phyloP scores from a whole-genome alignment of 805 yeast genomes.

The Naumovozyma dairenensis region DNA sequence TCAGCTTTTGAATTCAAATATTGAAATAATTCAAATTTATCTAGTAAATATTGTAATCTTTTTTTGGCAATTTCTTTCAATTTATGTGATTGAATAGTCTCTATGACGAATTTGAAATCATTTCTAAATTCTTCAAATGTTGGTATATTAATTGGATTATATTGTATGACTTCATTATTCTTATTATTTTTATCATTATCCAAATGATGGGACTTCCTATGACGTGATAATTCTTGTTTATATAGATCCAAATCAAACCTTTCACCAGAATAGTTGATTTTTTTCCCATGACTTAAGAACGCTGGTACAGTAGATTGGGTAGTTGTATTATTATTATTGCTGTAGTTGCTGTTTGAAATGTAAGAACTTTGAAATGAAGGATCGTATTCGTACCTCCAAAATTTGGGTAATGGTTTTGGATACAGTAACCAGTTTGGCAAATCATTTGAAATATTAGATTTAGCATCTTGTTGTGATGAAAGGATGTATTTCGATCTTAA shows the following conservation, averaged over 20 bases:
- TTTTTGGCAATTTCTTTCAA: constrained; percentile 17
- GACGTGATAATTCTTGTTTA: constrained; percentile 7
- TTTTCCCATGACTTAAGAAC: neutral
- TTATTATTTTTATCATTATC: constrained; percentile 1
- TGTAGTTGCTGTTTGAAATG: too few species aligned
- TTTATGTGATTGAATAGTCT: constrained; percentile 11
- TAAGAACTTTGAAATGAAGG: too few species aligned
- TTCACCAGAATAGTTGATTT: constrained; percentile 27
- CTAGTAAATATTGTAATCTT: constrained; percentile 25
- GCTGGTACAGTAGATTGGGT: constrained; percentile 1
- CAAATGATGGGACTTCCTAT: neutral
- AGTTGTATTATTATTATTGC: too few species aligned
- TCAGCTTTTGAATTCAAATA: constrained; percentile 30
- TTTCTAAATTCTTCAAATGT: constrained; percentile 23
- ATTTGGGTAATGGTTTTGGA: constrained; percentile 56
- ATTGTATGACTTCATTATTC: neutral
- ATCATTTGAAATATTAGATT: constrained; percentile 64
- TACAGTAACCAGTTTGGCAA: constrained; percentile 60
- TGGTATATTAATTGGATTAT: constrained; percentile 17
- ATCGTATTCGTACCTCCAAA: constrained; percentile 33
- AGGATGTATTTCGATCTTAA: constrained; percentile 58
- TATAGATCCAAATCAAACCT: constrained; percentile 28
- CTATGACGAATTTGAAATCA: constrained; percentile 23
- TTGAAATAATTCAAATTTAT: constrained; percentile 30
- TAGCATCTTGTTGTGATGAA: constrained; percentile 55